Conservation (phyloP, 1,139 yeast species). For the Magnusiomyces fungicola region DNA sequence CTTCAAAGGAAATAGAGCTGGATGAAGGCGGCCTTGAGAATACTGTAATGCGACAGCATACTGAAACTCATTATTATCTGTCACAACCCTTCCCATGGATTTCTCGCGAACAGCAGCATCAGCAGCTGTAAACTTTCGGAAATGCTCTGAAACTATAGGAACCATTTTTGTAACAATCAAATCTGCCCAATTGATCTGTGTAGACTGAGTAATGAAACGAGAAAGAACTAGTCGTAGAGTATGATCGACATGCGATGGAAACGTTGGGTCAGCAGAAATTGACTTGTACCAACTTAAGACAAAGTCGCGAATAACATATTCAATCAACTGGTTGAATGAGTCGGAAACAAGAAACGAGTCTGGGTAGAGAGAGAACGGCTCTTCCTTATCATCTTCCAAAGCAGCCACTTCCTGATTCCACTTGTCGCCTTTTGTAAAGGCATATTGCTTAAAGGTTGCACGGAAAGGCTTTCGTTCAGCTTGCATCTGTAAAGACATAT, state of each 20-base stretch:
- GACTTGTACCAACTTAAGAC: constrained; percentile 56
- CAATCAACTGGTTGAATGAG: constrained; percentile 46
- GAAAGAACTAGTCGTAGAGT: constrained; percentile 42
- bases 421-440: constrained; percentile 18
- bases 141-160: constrained; percentile 64
- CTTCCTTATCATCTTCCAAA: constrained; percentile 19
- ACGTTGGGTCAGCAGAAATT: constrained; percentile 37
- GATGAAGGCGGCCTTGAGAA: constrained; percentile 50
- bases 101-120: constrained; percentile 32
- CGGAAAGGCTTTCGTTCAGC: constrained; percentile 3
- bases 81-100: constrained; percentile 27
- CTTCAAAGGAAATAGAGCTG: constrained; percentile 44
- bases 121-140: constrained; percentile 47
- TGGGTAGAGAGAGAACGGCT: constrained; percentile 34
- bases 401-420: constrained; percentile 22
- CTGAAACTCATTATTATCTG: constrained; percentile 44
- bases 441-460: constrained; percentile 16
- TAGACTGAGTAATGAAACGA: constrained; percentile 39
- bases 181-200: constrained; percentile 46
- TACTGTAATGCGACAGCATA: constrained; percentile 54
- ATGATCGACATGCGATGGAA: constrained; percentile 47
- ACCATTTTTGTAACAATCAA: constrained; percentile 50
- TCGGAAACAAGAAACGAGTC: constrained; percentile 49
- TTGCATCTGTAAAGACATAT: constrained; percentile 5
- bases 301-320: constrained; percentile 51